These are phyloP conservation scores for Stemphylium beticola DNA, from an alignment of 2,329 filamentous ascomycete genomes.

Conservation along the genomic window DNA sequence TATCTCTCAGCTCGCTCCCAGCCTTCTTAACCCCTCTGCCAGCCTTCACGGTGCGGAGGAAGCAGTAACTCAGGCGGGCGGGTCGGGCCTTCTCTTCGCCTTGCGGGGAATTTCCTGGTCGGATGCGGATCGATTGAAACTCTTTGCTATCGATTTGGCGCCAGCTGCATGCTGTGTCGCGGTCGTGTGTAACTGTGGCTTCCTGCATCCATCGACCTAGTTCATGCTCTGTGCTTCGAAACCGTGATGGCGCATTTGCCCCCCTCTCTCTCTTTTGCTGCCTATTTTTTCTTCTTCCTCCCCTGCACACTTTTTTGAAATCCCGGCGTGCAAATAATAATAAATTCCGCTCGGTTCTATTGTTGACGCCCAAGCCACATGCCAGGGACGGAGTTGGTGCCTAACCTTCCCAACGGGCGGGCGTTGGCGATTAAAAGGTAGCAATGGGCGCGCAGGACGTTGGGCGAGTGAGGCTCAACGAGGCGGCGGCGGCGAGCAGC, in stretches of 20 bases:
- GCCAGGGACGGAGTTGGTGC: slow-evolving; percentile 27
- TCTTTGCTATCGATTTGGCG: slow-evolving; percentile 38
- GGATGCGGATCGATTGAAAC: slow-evolving; percentile 24
- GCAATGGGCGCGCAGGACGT: slow-evolving; percentile 12
- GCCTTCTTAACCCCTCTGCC: slow-evolving; percentile 8
- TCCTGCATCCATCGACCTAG: slow-evolving; percentile 35
- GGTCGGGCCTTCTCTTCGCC: slow-evolving; percentile 10
- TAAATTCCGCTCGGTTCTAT: slow-evolving; percentile 11
- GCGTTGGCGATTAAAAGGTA: slow-evolving; percentile 2
- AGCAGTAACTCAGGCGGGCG: slow-evolving; percentile 1
- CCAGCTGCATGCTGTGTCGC: slow-evolving; percentile 43
- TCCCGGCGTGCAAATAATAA: slow-evolving; percentile 14
- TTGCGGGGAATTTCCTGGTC: slow-evolving; percentile 19
- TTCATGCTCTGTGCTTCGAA: slow-evolving; percentile 19
- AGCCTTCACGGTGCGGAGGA: slow-evolving; percentile 8
- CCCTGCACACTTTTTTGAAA: not conserved
- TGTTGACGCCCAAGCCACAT: slow-evolving; percentile 40
- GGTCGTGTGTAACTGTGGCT: slow-evolving; percentile 36
- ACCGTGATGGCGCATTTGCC: not conserved
- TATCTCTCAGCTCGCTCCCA: slow-evolving; percentile 18
- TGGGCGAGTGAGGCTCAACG: slow-evolving; percentile 22
- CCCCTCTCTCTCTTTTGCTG: slow-evolving; percentile 1
- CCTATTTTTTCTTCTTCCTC: not conserved
- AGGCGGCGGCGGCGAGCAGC: slow-evolving; percentile 26
- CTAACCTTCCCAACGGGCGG: slow-evolving; percentile 21